Conservation (phyloP, 202 grass and related monocot species). For the Panicum hallii region DNA sequence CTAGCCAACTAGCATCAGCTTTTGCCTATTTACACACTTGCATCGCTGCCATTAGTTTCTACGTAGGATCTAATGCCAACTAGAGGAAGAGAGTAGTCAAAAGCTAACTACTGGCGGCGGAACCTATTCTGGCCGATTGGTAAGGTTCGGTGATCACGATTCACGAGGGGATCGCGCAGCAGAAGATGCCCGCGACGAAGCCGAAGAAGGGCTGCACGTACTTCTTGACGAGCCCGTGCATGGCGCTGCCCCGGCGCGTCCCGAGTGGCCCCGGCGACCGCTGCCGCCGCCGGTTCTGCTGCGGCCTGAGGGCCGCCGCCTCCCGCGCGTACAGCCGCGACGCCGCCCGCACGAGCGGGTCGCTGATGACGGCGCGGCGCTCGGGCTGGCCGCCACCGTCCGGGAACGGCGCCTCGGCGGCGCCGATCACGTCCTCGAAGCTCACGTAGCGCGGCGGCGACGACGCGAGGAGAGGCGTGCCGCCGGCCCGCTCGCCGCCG, state of each 20-base stretch:
- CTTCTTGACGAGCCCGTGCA: conserved; percentile 25
- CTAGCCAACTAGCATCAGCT: neutral
- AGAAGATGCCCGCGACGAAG: conserved; percentile 9
- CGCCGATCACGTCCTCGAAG: conserved; percentile 48
- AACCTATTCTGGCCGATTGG: neutral
- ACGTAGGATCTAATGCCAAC: neutral
- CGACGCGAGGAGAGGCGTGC: no score
- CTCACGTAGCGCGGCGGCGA: conserved; percentile 39
- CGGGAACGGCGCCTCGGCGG: neutral
- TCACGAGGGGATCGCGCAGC: neutral
- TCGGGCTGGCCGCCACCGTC: neutral
- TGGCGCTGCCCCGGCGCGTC: neutral
- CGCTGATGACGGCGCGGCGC: neutral
- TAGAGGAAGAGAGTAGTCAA: no score
- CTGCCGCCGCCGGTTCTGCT: neutral
- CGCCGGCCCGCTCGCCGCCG: no score
- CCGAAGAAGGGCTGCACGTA: conserved; percentile 4
- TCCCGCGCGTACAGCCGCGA: neutral
- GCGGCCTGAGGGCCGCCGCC: neutral
- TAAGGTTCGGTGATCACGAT: neutral
- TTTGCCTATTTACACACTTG: neutral
- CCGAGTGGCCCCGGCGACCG: conserved; percentile 24
- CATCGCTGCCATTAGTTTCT: neutral
- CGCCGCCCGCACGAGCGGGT: conserved; percentile 30
- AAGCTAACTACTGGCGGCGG: neutral